Conservation (phyloP, 306 rosid species). For the Hippophae gyantsensis region DNA sequence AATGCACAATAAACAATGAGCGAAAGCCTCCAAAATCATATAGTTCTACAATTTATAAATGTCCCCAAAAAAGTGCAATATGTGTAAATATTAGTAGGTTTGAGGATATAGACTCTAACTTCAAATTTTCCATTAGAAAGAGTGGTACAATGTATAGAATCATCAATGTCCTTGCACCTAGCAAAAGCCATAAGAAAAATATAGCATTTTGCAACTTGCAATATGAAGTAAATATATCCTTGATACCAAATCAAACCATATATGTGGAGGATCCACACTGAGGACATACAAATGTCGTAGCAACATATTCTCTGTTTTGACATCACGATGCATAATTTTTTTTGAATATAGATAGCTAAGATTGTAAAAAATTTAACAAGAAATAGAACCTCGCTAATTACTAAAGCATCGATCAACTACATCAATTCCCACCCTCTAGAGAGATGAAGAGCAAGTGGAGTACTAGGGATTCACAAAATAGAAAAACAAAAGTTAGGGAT, state of each 20-base stretch:
- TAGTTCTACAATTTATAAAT: too few species aligned
- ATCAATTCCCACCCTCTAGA: slow-evolving; percentile 33
- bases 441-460: slow-evolving; percentile 36
- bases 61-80: too few species aligned
- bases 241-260: slow-evolving; percentile 6
- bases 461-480: too few species aligned
- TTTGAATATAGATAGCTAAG: too few species aligned
- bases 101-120: slow-evolving; percentile 98
- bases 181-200: slow-evolving; percentile 25
- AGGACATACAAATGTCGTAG: slow-evolving; percentile 57
- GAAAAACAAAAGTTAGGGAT: too few species aligned
- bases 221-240: slow-evolving; percentile 3
- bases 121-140: slow-evolving; percentile 96
- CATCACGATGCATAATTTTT: too few species aligned
- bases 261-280: slow-evolving; percentile 99
- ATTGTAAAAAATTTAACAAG: slow-evolving; percentile 31
- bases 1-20: too few species aligned
- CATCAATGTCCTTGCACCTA: slow-evolving; percentile 97
- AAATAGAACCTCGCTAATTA: background rate
- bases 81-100: background rate
- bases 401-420: too few species aligned
- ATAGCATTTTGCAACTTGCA: background rate
- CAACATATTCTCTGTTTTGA: too few species aligned
- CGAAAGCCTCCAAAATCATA: too few species aligned
- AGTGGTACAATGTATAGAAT: slow-evolving; percentile 80